phyloP scores from a whole-genome alignment of 1,284 basidiomycete species.

The Xanthoconium separans region DNA sequence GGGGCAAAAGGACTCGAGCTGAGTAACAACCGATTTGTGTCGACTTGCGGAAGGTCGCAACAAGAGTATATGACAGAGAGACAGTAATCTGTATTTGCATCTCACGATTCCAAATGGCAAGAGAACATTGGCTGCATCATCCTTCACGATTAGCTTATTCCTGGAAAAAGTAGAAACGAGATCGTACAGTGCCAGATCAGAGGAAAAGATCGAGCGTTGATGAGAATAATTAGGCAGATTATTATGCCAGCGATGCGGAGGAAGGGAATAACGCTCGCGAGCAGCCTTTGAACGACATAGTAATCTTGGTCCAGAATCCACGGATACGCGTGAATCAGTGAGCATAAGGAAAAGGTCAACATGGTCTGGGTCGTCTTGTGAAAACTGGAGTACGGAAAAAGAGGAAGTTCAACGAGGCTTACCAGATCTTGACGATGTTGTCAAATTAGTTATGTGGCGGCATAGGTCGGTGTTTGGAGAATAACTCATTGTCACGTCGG shows the following conservation, averaged over 20 bases:
- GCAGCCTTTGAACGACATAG: neutral
- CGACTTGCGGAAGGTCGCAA: slow-evolving; percentile 40
- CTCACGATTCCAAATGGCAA: slow-evolving; percentile 40
- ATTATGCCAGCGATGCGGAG: slow-evolving; percentile 1
- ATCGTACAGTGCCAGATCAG: slow-evolving; percentile 63
- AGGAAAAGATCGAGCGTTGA: slow-evolving; percentile 58
- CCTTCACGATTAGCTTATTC: neutral
- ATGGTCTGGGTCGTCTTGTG: neutral
- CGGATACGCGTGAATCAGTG: neutral
- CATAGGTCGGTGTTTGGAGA: too few species aligned
- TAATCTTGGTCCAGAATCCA: slow-evolving; percentile 3
- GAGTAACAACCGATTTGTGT: slow-evolving; percentile 41
- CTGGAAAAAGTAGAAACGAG: neutral
- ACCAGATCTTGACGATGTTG: too few species aligned
- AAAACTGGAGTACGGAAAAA: too few species aligned
- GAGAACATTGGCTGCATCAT: slow-evolving; percentile 51
- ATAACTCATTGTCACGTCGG: too few species aligned
- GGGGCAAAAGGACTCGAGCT: slow-evolving; percentile 47
- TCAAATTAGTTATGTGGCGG: too few species aligned
- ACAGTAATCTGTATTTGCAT: slow-evolving; percentile 11
- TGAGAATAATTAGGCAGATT: slow-evolving; percentile 38
- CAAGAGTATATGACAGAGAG: slow-evolving; percentile 7
- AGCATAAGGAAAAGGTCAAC: slow-evolving; percentile 7
- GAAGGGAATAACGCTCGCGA: slow-evolving; percentile 1
- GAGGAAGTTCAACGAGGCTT: too few species aligned